phyloP scores from a whole-genome alignment of 208 protist genomes.

The Trypanosoma mega region DNA sequence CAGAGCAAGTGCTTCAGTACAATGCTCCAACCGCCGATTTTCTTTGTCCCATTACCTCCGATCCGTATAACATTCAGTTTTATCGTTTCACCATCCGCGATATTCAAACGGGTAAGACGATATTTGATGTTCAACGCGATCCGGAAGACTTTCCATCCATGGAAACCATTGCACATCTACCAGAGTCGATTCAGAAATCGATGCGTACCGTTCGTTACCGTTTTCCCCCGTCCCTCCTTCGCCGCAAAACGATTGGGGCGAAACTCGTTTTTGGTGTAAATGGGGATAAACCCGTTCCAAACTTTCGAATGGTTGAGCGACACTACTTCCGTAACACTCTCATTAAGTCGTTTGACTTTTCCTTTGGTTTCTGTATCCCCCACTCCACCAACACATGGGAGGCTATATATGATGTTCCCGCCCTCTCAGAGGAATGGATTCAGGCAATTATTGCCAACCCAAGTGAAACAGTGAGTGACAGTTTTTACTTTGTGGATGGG shows the following conservation, averaged over 20 bases:
- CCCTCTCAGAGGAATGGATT: constrained; percentile 79
- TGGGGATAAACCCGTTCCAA: constrained; percentile 76
- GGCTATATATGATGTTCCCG: constrained; percentile 94
- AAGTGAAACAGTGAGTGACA: constrained; percentile 92
- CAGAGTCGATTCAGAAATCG: constrained; percentile 49
- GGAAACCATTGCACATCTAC: constrained; percentile 24
- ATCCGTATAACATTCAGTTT: constrained; percentile 95
- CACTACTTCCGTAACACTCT: constrained; percentile 95
- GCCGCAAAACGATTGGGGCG: constrained; percentile 71
- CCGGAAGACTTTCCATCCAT: constrained; percentile 36
- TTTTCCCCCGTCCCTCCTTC: constrained; percentile 86
- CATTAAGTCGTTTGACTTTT: constrained; percentile 95
- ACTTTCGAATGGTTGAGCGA: constrained; percentile 97
- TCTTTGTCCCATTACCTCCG: constrained; percentile 90
- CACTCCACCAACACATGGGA: constrained; percentile 96
- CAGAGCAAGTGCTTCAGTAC: constrained; percentile 64
- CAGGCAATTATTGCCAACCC: constrained; percentile 86
- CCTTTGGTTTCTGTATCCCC: constrained; percentile 96
- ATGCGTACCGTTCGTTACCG: constrained; percentile 87
- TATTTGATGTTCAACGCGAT: constrained; percentile 86
- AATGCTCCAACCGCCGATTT: constrained; percentile 80
- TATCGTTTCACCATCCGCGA: constrained; percentile 94
- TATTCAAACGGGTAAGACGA: constrained; percentile 66
- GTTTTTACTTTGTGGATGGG: constrained; percentile 95
- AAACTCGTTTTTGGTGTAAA: constrained; percentile 93